Evolutionary conservation across 169 alveolate genomes (phyloP).

Genomic region (Babesia bigemina): DNA sequence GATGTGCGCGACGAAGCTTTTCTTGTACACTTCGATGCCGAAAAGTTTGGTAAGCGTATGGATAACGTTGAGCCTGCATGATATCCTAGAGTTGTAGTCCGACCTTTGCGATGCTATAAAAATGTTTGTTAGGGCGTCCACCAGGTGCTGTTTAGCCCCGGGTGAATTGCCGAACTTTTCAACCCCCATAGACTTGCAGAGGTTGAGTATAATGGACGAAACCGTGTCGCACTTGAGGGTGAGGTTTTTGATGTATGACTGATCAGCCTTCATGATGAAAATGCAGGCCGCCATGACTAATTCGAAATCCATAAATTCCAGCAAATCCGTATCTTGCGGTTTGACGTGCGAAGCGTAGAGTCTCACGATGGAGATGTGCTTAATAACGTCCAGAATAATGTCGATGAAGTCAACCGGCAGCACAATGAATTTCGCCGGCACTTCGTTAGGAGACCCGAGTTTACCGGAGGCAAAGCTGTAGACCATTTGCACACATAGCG

Average conservation of each 20-base stretch:
- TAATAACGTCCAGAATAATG: constrained; percentile 71
- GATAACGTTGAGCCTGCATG: constrained; percentile 77
- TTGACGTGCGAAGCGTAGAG: constrained; percentile 66
- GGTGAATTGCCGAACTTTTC: constrained; percentile 57
- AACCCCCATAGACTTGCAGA: constrained; percentile 52
- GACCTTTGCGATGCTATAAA: constrained; percentile 82
- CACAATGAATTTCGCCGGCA: constrained; percentile 79
- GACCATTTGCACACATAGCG: constrained; percentile 27
- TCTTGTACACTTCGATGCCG: constrained; percentile 67
- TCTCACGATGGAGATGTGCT: constrained; percentile 48
- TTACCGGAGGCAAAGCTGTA: constrained; percentile 39
- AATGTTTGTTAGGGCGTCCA: constrained; percentile 76
- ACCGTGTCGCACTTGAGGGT: constrained; percentile 86
- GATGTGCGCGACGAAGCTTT: constrained; percentile 71
- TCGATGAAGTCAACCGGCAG: constrained; percentile 78
- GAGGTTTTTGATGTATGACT: constrained; percentile 77
- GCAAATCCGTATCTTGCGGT: constrained; percentile 56
- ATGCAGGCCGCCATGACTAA: constrained; percentile 78
- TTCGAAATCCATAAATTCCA: constrained; percentile 79
- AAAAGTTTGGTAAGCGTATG: constrained; percentile 73
- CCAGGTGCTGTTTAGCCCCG: constrained; percentile 66
- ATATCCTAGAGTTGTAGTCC: constrained; percentile 77
- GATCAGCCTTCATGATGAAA: constrained; percentile 77
- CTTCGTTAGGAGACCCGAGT: constrained; percentile 19
- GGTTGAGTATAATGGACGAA: constrained; percentile 67